A percentile compares a stretch with the other conserved stretches of the same genome.
These are phyloP conservation scores for Crepidotus sp. DNA, from an alignment of 1,284 basidiomycete species.

Conservation along the genomic window DNA sequence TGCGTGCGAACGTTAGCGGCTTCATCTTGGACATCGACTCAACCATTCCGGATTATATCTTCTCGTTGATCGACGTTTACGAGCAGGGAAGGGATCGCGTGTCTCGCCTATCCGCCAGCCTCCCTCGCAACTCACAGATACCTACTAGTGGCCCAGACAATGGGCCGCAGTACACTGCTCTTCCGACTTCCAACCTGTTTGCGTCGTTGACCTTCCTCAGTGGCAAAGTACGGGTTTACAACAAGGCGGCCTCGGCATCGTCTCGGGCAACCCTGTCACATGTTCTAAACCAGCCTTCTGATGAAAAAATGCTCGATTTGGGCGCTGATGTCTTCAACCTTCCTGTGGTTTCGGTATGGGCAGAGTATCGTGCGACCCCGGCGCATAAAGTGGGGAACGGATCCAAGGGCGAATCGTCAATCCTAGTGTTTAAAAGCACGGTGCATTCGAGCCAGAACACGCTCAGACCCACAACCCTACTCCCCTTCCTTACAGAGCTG, in stretches of 20 bases:
- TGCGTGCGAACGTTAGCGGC: slow-evolving; percentile 73
- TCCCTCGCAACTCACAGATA: slow-evolving; percentile 31
- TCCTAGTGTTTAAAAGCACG: slow-evolving; percentile 67
- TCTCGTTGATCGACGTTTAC: slow-evolving; percentile 80
- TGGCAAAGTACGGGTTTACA: slow-evolving; percentile 67
- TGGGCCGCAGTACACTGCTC: slow-evolving; percentile 24
- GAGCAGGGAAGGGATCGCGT: slow-evolving; percentile 73
- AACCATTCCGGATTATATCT: slow-evolving; percentile 69
- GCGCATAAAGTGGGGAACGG: slow-evolving; percentile 29
- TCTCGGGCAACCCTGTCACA: slow-evolving; percentile 31
- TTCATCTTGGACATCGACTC: slow-evolving; percentile 84
- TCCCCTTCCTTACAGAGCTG: slow-evolving; percentile 77
- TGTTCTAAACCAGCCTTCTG: slow-evolving; percentile 34
- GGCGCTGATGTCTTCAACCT: slow-evolving; percentile 63
- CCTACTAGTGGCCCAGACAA: slow-evolving; percentile 24
- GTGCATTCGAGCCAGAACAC: slow-evolving; percentile 83
- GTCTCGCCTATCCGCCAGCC: slow-evolving; percentile 45
- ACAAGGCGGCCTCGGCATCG: slow-evolving; percentile 30
- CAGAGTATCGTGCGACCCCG: slow-evolving; percentile 62
- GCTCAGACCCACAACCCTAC: slow-evolving; percentile 60
- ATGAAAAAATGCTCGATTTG: slow-evolving; percentile 38
- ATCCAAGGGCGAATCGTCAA: slow-evolving; percentile 34
- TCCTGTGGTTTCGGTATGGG: slow-evolving; percentile 78
- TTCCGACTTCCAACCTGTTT: slow-evolving; percentile 53
- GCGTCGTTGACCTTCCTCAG: slow-evolving; percentile 74